Evolutionary conservation across 2,329 filamentous ascomycete genomes (phyloP), one percentile per base, ranked within the genome.

Genomic region (Leptographium radiaticola): DNA sequence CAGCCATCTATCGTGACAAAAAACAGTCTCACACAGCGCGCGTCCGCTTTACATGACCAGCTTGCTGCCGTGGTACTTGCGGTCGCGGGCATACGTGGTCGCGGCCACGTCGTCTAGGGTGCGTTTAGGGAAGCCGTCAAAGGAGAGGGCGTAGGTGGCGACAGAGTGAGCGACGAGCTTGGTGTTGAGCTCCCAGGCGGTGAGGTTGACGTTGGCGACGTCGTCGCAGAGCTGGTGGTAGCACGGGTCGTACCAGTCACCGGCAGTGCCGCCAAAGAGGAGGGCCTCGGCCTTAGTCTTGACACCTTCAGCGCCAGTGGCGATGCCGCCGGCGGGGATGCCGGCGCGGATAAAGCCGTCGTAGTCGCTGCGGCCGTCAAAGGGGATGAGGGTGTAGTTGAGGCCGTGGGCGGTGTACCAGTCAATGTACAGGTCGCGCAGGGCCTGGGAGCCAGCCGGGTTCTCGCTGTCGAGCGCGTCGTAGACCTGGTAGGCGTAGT

Each of bases 361-460:
- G 61, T 91, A 91, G 67, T 93, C 87, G 58, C 83, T 87, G 55
- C 87, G 81, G 8, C 87, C 87, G 61, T 89, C 84, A 59, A 93
- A 91, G 2, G 80, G 77, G 33, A 86, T 86, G 55, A 85, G 80
- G 0, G 80, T 85, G 64, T 82, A 83, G 66, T 82, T 81, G 54
- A 82, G 72, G 1, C 75, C 81, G 25, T 82, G 73, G 2, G 71
- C 67, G 56, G 74, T 67, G 69, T 84, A 89, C 75, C 79, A 89
- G 49, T 81, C 71, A 20, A 82, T 71, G 65, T 87, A 89, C 39
- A 88, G 70, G 56, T 83, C 70, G 55, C 83, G 77, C 54, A 88
- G 73, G 64, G 88, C 75, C 57, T 83, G 78, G 0, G 84, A 89
- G 1, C 87, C 87, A 16, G 68, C 71, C 36, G 89, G 87, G 65